These are phyloP conservation scores for Secale cereale DNA, from an alignment of 176 grass and related monocot species.

Conservation along the genomic window DNA sequence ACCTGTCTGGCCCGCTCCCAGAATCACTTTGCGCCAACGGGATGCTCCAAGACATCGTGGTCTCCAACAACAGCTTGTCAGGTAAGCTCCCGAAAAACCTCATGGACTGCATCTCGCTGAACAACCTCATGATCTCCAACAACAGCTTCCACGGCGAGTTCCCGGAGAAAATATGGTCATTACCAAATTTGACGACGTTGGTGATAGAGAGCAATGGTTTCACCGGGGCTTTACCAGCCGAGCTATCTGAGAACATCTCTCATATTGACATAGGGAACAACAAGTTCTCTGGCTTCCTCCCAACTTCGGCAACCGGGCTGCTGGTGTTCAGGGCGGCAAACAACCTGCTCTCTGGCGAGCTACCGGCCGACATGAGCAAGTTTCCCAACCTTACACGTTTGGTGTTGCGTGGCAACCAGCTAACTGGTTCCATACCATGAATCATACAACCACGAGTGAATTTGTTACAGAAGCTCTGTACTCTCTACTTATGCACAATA, in stretches of 20 bases:
- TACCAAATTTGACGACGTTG: not conserved
- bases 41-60: not conserved
- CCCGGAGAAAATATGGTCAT: slow-evolving; percentile 18
- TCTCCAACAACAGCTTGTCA: slow-evolving; percentile 25
- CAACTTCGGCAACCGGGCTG: not conserved
- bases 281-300: not conserved
- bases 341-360: slow-evolving; percentile 18
- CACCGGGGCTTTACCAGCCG: not conserved
- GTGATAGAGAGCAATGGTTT: slow-evolving; percentile 28
- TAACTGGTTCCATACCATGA: slow-evolving; percentile 16
- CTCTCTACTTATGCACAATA: too few species aligned
- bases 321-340: not conserved
- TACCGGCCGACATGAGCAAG: slow-evolving; percentile 5
- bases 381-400: not conserved
- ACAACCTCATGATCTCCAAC: slow-evolving; percentile 3
- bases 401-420: slow-evolving; percentile 3
- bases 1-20: not conserved
- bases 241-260: fast-evolving
- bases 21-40: slow-evolving; percentile 25
- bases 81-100: slow-evolving; percentile 22
- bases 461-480: not conserved
- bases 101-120: not conserved
- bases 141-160: slow-evolving; percentile 41
- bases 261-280: not conserved
- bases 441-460: not conserved